These are phyloP conservation scores for Coemansia sp. DNA, from an alignment of 192 early-diverging fungal species.

Conservation along the genomic window DNA sequence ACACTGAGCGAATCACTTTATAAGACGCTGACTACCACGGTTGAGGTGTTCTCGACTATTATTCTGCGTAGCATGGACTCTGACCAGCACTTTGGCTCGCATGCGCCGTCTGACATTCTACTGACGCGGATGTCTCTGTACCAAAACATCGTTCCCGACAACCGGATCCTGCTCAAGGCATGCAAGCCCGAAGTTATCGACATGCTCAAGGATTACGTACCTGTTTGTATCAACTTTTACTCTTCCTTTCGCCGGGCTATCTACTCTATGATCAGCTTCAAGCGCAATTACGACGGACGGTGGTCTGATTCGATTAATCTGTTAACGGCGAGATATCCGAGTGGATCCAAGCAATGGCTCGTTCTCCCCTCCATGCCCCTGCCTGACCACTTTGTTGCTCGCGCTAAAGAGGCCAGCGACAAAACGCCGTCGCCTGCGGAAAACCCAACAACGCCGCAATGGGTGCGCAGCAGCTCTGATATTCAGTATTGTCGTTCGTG, in stretches of 20 bases:
- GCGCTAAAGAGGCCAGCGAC: not conserved
- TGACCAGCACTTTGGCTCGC: slow-evolving; percentile 12
- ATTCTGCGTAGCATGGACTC: slow-evolving; percentile 31
- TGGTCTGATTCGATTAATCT: slow-evolving; percentile 27
- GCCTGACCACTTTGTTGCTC: not conserved
- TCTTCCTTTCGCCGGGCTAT: slow-evolving; percentile 29
- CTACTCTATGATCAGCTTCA: slow-evolving; percentile 42
- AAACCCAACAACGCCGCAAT: not conserved
- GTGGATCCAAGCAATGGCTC: slow-evolving; percentile 47
- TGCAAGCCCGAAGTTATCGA: slow-evolving; percentile 12
- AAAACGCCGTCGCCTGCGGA: not conserved
- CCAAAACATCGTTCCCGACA: slow-evolving; percentile 21
- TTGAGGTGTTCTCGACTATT: slow-evolving; percentile 35
- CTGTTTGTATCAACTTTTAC: slow-evolving; percentile 32
- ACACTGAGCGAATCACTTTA: slow-evolving; percentile 37
- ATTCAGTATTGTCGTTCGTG: slow-evolving; percentile 2
- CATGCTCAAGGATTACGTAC: slow-evolving; percentile 26
- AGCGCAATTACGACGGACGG: slow-evolving; percentile 19
- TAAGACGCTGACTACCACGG: slow-evolving; percentile 33
- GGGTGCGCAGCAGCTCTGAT: slow-evolving; percentile 24
- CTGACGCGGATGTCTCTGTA: slow-evolving; percentile 20
- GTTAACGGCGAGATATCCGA: slow-evolving; percentile 31
- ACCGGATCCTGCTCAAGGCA: slow-evolving; percentile 15
- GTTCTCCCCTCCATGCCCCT: slow-evolving; percentile 18
- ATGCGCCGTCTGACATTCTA: slow-evolving; percentile 18